A percentile compares a stretch with the other conserved stretches of the same genome.
These are phyloP conservation scores for Nematodospora valgi DNA, from an alignment of 805 yeast species.

Conservation along the genomic window DNA sequence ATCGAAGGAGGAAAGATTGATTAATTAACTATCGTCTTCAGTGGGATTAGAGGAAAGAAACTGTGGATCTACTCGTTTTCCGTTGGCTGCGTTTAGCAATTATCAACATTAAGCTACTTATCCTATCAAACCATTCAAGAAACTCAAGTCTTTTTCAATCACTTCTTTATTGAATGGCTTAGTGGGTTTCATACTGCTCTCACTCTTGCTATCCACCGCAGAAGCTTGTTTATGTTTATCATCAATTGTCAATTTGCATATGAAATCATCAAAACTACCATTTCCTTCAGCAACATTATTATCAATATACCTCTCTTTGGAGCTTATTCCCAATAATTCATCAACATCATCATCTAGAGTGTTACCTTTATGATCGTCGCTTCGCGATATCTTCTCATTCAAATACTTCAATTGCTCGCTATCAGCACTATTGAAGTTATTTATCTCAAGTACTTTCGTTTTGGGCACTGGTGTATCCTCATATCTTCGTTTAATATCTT, in stretches of 20 bases:
- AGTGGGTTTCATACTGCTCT: too few species aligned
- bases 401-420: conserved; percentile 19
- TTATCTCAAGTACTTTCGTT: conserved; percentile 31
- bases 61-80: too few species aligned
- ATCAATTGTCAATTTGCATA: background rate
- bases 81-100: too few species aligned
- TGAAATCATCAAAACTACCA: background rate
- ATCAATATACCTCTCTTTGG: background rate
- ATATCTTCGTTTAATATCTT: conserved; percentile 27
- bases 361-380: conserved; percentile 1
- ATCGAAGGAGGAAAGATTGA: too few species aligned
- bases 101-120: too few species aligned
- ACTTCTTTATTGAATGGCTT: background rate
- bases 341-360: conserved; percentile 16
- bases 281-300: background rate
- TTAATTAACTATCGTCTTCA: too few species aligned
- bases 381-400: conserved; percentile 15
- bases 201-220: too few species aligned
- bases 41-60: too few species aligned
- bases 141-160: conserved; percentile 1
- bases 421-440: conserved; percentile 27
- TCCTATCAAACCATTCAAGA: conserved; percentile 13
- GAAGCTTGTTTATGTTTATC: background rate
- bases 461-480: conserved; percentile 9
- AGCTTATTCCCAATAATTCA: conserved; percentile 6